Conservation (phyloP, 371 early-diverging fungal genomes). For the Dichotomocladium elegans region DNA sequence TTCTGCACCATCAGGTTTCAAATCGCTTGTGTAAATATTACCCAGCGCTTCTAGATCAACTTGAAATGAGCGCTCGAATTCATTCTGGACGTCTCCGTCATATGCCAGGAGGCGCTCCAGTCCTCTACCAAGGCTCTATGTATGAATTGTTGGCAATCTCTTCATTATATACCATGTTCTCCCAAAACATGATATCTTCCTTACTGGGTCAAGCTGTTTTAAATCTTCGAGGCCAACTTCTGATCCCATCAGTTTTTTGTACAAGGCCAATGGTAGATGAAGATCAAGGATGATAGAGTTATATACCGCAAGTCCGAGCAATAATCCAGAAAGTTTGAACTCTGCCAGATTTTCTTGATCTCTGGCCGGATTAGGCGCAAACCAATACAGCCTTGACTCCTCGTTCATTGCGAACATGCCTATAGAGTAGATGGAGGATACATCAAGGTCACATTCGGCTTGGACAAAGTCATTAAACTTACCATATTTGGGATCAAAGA, state of each 20-base stretch:
- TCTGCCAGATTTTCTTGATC: conserved; percentile 56
- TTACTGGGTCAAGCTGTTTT: conserved; percentile 65
- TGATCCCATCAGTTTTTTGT: conserved; percentile 77
- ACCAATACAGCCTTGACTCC: conserved; percentile 84
- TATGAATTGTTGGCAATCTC: background rate
- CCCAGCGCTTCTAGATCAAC: conserved; percentile 67
- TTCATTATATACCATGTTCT: background rate
- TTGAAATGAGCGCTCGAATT: conserved; percentile 67
- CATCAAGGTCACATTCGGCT: too few species aligned
- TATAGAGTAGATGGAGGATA: too few species aligned
- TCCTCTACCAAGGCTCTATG: conserved; percentile 61
- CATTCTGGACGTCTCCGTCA: conserved; percentile 53
- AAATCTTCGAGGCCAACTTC: conserved; percentile 45
- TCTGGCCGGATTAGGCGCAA: conserved; percentile 66
- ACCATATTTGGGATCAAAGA: conserved; percentile 91
- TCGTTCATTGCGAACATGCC: conserved; percentile 86
- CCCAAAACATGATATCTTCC: background rate
- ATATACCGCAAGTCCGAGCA: conserved; percentile 92
- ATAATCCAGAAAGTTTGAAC: conserved; percentile 80
- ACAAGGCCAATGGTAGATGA: conserved; percentile 79
- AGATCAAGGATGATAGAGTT: conserved; percentile 91
- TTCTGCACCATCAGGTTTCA: conserved; percentile 58
- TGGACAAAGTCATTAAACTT: conserved; percentile 7
- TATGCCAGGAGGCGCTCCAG: conserved; percentile 55
- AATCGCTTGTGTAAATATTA: conserved; percentile 52